phyloP scores from a whole-genome alignment of 768 basidiomycete species.

The Lactarius indigo region DNA sequence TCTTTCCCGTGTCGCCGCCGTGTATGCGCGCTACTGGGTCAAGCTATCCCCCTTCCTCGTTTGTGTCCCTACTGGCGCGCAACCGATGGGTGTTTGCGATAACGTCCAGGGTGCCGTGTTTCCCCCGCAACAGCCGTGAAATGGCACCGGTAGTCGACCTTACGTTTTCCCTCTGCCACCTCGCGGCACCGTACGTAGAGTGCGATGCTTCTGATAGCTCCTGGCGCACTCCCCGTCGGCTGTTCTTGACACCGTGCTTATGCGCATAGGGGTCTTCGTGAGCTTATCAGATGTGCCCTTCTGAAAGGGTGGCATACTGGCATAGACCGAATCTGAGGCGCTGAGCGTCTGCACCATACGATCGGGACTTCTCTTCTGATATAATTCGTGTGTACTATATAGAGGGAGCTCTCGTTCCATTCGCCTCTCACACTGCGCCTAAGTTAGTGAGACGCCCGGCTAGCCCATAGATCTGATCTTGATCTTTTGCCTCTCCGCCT shows the following conservation, averaged over 20 bases:
- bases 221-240: neutral
- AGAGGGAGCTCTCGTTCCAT: neutral
- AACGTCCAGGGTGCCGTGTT: neutral
- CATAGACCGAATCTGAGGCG: neutral
- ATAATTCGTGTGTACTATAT: neutral
- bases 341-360: neutral
- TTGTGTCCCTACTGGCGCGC: neutral
- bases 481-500: neutral
- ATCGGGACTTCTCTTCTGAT: constrained; percentile 5
- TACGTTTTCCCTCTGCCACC: constrained; percentile 1
- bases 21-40: neutral
- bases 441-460: neutral
- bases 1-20: neutral
- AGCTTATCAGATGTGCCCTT: neutral
- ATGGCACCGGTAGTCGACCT: neutral
- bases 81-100: neutral
- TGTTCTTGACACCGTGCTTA: neutral
- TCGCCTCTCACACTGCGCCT: neutral
- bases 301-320: neutral
- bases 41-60: neutral
- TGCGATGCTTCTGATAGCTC: neutral
- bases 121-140: neutral
- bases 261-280: neutral
- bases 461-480: neutral
- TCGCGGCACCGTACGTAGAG: neutral